Evolutionary conservation across 257 asterid species (phyloP), one percentile per base, ranked within the genome.

Genomic region (Prunella vulgaris): DNA sequence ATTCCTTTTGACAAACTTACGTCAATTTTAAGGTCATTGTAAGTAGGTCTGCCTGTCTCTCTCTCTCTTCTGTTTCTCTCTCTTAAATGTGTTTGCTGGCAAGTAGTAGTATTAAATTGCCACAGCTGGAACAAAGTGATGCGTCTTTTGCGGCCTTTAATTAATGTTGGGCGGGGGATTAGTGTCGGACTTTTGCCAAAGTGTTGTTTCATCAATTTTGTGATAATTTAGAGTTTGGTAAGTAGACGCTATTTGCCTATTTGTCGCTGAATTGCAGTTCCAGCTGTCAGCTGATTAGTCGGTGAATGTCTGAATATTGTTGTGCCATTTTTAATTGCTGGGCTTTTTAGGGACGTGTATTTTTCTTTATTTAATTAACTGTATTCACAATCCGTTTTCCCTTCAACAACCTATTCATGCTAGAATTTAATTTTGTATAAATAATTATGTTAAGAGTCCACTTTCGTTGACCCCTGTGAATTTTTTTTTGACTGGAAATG

Each of bases 1-100:
- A 78, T 75, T 78, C 85, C 79, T 68, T 75, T 72, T 70, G 74
- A 69, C 67, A 51, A 76, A 68, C 63, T 69, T 63, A 69, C 77
- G 12, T 68, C 69, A 25, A 67, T 60, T 60, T 72, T 7, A 69
- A 37, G 68, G 33, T 59, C 73, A 64, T 69, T 76, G 83, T 66
- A 78, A 74, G 81, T 80, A 69, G 77, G 66, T 38, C 69, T 21
- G 14, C 40, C 28, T 42, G 14, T 38, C 18, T 51, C 53, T 12
- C 28, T 25, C 28, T 25, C 28, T 25, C 28, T 54, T 64, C 28
- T 6, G 22, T 64, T 12, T 64, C 40, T 57, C 22, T 42, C 13
- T 52, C 53, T 15, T 56, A 20, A n/a, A 66, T 37, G 25, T 38
- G n/a, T 25, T 13, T 60, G 66, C 38, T 51, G 66, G 62, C 67